Evolutionary conservation across 495 filamentous ascomycete genomes (phyloP).

Genomic region (Platismatia glauca): DNA sequence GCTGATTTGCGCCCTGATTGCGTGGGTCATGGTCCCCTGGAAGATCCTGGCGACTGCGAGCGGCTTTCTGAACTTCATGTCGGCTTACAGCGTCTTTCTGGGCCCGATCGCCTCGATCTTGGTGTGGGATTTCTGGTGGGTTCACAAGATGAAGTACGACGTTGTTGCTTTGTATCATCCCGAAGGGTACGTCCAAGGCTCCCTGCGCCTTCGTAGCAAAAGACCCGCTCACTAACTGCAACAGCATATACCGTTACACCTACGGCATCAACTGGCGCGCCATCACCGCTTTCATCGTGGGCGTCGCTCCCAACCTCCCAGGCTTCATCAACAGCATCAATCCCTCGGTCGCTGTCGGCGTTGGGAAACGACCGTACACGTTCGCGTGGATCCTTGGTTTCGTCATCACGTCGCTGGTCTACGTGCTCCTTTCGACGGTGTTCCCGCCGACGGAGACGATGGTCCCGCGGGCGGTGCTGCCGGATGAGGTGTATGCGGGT

Average conservation of each 20-base stretch:
- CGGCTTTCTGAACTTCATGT: slow-evolving; percentile 54
- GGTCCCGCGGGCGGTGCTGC: slow-evolving; percentile 34
- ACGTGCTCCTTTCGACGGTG: slow-evolving; percentile 33
- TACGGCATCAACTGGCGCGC: slow-evolving; percentile 62
- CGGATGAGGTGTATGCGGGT: slow-evolving; percentile 41
- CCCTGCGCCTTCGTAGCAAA: neutral
- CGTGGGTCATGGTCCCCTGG: slow-evolving; percentile 56
- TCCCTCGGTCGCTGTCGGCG: slow-evolving; percentile 34
- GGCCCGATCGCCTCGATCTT: slow-evolving; percentile 62
- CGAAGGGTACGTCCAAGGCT: slow-evolving; percentile 9
- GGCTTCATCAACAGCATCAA: slow-evolving; percentile 47
- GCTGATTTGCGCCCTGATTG: slow-evolving; percentile 49
- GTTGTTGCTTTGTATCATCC: slow-evolving; percentile 43
- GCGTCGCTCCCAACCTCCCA: slow-evolving; percentile 54
- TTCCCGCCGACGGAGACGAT: slow-evolving; percentile 35
- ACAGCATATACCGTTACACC: slow-evolving; percentile 42
- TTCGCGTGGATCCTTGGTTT: slow-evolving; percentile 53
- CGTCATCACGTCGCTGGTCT: slow-evolving; percentile 37
- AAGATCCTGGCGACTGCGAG: slow-evolving; percentile 52
- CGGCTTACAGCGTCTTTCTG: slow-evolving; percentile 57
- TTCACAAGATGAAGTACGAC: slow-evolving; percentile 54
- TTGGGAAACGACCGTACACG: slow-evolving; percentile 43
- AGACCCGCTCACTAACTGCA: neutral
- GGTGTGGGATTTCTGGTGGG: slow-evolving; percentile 57
- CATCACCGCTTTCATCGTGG: slow-evolving; percentile 50